phyloP scores from a whole-genome alignment of 305 asterid species.

The Fraxinus latifolia region DNA sequence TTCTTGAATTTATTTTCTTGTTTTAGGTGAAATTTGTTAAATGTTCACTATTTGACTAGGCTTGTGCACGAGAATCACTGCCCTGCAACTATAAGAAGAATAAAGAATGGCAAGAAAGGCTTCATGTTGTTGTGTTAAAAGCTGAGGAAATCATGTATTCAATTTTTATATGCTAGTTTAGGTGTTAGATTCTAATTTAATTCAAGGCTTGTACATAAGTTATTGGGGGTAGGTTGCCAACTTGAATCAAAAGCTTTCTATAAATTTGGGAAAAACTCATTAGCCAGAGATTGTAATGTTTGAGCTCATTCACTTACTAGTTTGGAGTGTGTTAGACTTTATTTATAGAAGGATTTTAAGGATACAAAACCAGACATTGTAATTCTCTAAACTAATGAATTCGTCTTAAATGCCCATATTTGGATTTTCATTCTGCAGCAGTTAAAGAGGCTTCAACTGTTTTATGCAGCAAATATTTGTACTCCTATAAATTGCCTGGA shows the following conservation, averaged over 20 bases:
- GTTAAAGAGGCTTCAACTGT: background rate
- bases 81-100: conserved; percentile 55
- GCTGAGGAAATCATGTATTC: too few species aligned
- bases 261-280: background rate
- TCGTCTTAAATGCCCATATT: background rate
- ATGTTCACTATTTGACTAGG: conserved; percentile 35
- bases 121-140: too few species aligned
- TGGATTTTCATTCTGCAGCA: background rate
- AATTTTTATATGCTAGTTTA: too few species aligned
- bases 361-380: background rate
- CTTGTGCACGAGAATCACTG: conserved; percentile 46
- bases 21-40: conserved; percentile 1
- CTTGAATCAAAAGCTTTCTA: background rate
- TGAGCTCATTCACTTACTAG: background rate
- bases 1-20: background rate
- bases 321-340: background rate
- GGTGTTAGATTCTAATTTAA: too few species aligned
- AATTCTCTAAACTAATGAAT: background rate
- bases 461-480: conserved; percentile 11
- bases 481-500: conserved; percentile 13
- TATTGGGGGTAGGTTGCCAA: background rate
- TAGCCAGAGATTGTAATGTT: background rate
- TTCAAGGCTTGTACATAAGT: background rate
- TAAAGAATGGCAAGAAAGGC: background rate
- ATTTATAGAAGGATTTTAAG: background rate